phyloP scores from a whole-genome alignment of 176 grass and related monocot genomes.

The Musa acuminata region DNA sequence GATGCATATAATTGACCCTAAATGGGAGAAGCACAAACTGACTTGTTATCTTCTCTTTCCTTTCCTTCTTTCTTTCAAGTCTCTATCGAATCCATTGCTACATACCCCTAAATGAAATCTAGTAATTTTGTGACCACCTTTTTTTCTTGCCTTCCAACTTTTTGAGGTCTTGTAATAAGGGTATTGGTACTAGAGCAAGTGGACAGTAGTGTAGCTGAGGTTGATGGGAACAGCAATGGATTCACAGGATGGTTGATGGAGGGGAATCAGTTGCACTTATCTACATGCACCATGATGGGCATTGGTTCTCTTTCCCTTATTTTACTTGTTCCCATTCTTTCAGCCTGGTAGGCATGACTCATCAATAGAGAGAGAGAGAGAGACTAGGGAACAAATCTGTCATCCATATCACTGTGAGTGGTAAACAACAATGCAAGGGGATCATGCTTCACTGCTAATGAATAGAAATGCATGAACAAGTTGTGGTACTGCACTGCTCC shows the following conservation, averaged over 20 bases:
- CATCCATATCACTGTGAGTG: neutral
- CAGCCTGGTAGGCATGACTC: too few species aligned
- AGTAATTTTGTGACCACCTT: neutral
- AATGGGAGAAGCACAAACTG: constrained; percentile 13
- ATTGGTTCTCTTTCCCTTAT: neutral
- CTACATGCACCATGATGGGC: neutral
- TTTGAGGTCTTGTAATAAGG: too few species aligned
- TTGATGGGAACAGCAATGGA: constrained; percentile 33
- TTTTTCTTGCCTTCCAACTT: neutral
- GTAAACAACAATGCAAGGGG: neutral
- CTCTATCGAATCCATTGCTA: neutral
- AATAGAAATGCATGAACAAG: too few species aligned
- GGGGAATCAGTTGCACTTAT: constrained; percentile 3
- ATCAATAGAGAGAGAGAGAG: too few species aligned
- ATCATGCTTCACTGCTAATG: too few species aligned
- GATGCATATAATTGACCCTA: constrained; percentile 13
- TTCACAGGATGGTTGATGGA: neutral
- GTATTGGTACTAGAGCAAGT: constrained; percentile 9
- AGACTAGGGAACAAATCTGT: neutral
- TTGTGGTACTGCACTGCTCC: too few species aligned
- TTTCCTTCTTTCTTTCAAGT: neutral
- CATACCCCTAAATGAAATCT: neutral
- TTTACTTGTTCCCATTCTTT: neutral
- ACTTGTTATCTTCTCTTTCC: neutral
- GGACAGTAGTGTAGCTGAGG: neutral